Percentiles rank a stretch among this genome's conserved stretches.
Evolutionary conservation across 2,329 filamentous ascomycete genomes (phyloP).

Genomic region (Hymenoscyphus repandus): DNA sequence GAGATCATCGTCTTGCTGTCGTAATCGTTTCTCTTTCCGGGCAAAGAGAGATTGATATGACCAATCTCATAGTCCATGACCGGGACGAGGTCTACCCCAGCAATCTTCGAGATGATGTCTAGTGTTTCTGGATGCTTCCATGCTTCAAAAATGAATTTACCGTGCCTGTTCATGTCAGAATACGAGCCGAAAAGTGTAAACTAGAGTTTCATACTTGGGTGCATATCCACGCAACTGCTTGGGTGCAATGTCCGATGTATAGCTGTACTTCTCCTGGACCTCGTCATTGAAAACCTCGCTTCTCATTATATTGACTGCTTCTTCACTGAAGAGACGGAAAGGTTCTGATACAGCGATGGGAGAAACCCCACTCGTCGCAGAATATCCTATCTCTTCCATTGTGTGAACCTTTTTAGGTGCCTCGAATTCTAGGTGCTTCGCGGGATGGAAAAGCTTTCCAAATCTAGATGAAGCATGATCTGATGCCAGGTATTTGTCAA

Average conservation of each 20-base stretch:
- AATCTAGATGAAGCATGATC: conserved; percentile 23
- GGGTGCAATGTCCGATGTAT: conserved; percentile 53
- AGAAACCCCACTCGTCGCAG: conserved; percentile 52
- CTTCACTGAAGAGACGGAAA: conserved; percentile 56
- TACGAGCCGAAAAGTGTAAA: conserved; percentile 1
- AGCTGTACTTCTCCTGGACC: conserved; percentile 51
- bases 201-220: conserved; percentile 42
- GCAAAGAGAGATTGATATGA: conserved; percentile 50
- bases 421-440: conserved; percentile 50
- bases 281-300: conserved; percentile 54
- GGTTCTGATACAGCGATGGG: conserved; percentile 59
- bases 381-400: conserved; percentile 57
- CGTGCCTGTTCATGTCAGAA: conserved; percentile 39
- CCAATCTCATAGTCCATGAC: conserved; percentile 53
- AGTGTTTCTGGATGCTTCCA: conserved; percentile 54
- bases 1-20: conserved; percentile 23
- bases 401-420: conserved; percentile 46
- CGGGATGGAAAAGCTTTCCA: conserved; percentile 43
- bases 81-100: conserved; percentile 52
- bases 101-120: conserved; percentile 48
- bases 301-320: conserved; percentile 58
- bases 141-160: conserved; percentile 59
- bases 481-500: conserved; percentile 28
- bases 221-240: conserved; percentile 51
- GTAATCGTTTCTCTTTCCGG: conserved; percentile 23